Base-by-base conservation (phyloP, 108 stramenopile genomes). In the Schizochytrium sp. region DNA sequence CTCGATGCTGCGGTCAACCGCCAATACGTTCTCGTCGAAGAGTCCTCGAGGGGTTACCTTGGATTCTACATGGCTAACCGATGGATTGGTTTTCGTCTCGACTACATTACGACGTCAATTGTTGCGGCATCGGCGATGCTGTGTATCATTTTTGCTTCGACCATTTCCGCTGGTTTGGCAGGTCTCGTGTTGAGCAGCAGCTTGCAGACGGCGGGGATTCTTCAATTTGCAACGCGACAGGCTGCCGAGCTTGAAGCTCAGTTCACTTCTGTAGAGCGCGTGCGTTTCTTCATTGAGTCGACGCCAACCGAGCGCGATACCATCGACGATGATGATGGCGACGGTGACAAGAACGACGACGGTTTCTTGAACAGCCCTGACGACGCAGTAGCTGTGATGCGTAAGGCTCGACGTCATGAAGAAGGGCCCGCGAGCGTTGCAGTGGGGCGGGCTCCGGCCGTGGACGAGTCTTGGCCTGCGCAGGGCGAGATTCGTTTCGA, bases 191-290 rank as follows among this genome's bases (percentile, higher is more conserved):
- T 90, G 45, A 45, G 8, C 19, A 25, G 29, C 18, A 21, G 51
- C 10, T 14, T 60, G 45, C 76, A 60, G 83, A 60, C 58, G 48
- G 58, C 28, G 5, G 88, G 88, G 21, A 60, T 88, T n/a, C 45
- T 88, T 18, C 89, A 59, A 58, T 87, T 59, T 55, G 69, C 88
- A 5, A 72, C 76, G 60, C 87, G 83, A 23, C 60, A 87, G 48
- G 58, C 43, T 25, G 57, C 41, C 23, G 88, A 88, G 60, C 41
- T 58, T 6, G 91, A 91, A 44, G 91, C 91, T 4, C 91, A 89
- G 87, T 87, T 91, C 55, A 91, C 88, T 18, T 58, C 89, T 12
- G 91, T 91, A 3, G 91, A 91, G 89, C 88, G 91, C 25, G 21
- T 91, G 23, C 21, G 25, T 5, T 89, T 23, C 72, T 91, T 88